These are phyloP conservation scores for Termitomyces bulborhizus DNA, from an alignment of 768 basidiomycete species.

Conservation along the genomic window DNA sequence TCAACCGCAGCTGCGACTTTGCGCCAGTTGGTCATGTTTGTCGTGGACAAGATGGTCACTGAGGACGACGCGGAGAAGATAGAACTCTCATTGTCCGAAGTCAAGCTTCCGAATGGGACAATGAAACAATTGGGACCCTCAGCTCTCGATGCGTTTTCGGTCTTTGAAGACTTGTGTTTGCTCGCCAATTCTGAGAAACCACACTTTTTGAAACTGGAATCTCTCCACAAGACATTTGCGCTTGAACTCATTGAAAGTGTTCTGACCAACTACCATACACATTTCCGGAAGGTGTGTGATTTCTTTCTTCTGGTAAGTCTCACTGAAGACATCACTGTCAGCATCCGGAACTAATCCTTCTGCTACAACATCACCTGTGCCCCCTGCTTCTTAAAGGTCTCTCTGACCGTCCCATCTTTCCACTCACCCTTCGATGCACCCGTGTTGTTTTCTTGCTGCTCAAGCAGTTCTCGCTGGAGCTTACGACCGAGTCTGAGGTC, in stretches of 20 bases:
- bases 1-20: conserved; percentile 96
- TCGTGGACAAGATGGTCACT: conserved; percentile 88
- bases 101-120: conserved; percentile 63
- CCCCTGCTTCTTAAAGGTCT: conserved; percentile 84
- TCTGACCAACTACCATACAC: conserved; percentile 83
- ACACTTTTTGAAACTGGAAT: conserved; percentile 73
- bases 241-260: conserved; percentile 98
- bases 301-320: not conserved
- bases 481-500: conserved; percentile 79
- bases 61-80: conserved; percentile 52
- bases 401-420: conserved; percentile 78
- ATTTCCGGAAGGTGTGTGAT: conserved; percentile 67
- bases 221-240: conserved; percentile 88
- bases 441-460: conserved; percentile 91
- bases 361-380: conserved; percentile 87
- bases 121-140: conserved; percentile 63
- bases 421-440: conserved; percentile 83
- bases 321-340: conserved; percentile 20
- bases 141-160: conserved; percentile 76
- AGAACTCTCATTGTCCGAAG: conserved; percentile 30
- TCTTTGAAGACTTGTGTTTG: conserved; percentile 91
- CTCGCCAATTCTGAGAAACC: conserved; percentile 81
- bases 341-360: conserved; percentile 78
- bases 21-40: conserved; percentile 95
- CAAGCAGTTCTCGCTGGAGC: conserved; percentile 81